Evolutionary conservation across 2,329 filamentous ascomycete genomes (phyloP), one percentile per base, ranked within the genome.

Genomic region (Parastagonospora avenae): DNA sequence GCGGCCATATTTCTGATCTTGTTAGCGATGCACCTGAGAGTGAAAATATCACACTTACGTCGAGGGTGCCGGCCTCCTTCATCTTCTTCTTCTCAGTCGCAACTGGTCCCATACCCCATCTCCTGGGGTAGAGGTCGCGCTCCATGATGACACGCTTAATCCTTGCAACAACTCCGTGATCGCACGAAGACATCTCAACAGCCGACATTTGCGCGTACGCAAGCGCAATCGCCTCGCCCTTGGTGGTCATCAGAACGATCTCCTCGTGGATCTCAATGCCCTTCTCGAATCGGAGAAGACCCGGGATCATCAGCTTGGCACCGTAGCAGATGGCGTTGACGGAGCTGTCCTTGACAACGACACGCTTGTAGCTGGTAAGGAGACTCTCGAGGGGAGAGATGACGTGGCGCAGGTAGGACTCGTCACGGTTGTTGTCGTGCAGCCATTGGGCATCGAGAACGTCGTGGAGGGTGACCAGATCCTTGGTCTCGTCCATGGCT

Each of bases 141-240:
- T 99, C 94, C 94, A 99, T 99, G 77, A 99, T 99, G 78, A 92
- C 96, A 68, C 94, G 89, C 88, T 99, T 99, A 74, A 99, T 91
- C 83, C 97, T 97, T 66, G 94, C 94, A 52, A 97, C 93, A 52
- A 97, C 92, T 67, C 94, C 94, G 77, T 99, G 94, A 73, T 97
- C 92, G 77, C 94, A 97, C 30, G 92, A 93, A 28, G 91, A 91
- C 77, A 99, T 90, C 80, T 97, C 94, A 42, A 97, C 92, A 2
- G 92, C 96, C 33, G 92, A 96, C 94, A 99, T 99, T 76, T 96
- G 91, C 14, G 94, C 92, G 68, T 97, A 96, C 68, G 90, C 94
- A 55, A 99, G 85, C 52, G 94, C 94, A 70, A 99, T 97, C 38
- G 94, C 94, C 80, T 99, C 94, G 68, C 94, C 94, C 85, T 99